These are phyloP conservation scores for Reutealis trisperma DNA, from an alignment of 345 rosid genomes.

Conservation along the genomic window DNA sequence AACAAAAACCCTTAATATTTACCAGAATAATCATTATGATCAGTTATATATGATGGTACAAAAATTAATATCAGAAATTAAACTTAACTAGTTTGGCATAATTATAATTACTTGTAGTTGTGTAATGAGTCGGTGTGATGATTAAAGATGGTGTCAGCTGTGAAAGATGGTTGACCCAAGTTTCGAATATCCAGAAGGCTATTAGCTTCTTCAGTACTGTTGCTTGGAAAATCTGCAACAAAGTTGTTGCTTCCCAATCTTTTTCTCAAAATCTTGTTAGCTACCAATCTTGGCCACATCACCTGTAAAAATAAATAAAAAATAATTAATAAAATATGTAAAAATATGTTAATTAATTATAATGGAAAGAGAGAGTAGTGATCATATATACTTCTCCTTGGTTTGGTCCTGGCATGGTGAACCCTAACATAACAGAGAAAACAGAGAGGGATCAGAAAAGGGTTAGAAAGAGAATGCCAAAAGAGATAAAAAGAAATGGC, in stretches of 20 bases:
- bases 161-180: slow-evolving; percentile 32
- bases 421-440: neutral
- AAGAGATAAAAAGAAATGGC: slow-evolving; percentile 26
- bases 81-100: neutral
- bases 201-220: slow-evolving; percentile 15
- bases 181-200: slow-evolving; percentile 30
- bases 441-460: slow-evolving; percentile 1
- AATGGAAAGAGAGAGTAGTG: neutral
- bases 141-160: slow-evolving; percentile 33
- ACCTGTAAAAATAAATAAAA: slow-evolving; percentile 33
- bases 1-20: slow-evolving; percentile 52
- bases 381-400: slow-evolving; percentile 40
- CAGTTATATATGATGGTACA: too few species aligned
- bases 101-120: slow-evolving; percentile 49
- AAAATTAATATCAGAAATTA: too few species aligned
- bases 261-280: slow-evolving; percentile 62
- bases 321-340: neutral
- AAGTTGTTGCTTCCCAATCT: slow-evolving; percentile 71
- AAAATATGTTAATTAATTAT: neutral
- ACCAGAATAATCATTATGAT: neutral
- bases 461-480: slow-evolving; percentile 25
- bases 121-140: slow-evolving; percentile 34
- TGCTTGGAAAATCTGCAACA: slow-evolving; percentile 65
- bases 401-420: slow-evolving; percentile 40
- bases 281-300: slow-evolving; percentile 82